A percentile compares a stretch with the other conserved stretches of the same genome.
Evolutionary conservation across 2,329 filamentous ascomycete genomes (phyloP).

Genomic region (Aspergillus intermedius): DNA sequence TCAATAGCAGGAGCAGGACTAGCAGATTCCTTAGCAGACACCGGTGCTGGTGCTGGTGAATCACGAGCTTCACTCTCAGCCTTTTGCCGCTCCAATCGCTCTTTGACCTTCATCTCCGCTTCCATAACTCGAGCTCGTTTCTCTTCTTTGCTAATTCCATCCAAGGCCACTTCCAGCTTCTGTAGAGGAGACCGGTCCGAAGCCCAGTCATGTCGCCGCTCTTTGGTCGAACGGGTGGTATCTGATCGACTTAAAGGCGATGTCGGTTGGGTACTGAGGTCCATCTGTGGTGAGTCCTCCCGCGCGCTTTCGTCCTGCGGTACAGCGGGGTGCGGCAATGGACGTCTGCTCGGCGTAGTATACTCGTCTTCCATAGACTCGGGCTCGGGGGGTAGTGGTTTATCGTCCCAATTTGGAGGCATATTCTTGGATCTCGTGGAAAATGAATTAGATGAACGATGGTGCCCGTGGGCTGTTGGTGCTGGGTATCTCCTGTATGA

Average conservation of each 20-base stretch:
- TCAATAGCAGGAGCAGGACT: conserved; percentile 7
- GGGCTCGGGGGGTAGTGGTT: conserved; percentile 6
- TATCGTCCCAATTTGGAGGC: conserved; percentile 9
- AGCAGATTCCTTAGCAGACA: conserved; percentile 7
- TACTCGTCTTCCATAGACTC: conserved; percentile 3
- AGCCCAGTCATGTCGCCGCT: conserved; percentile 51
- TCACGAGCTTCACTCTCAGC: conserved; percentile 7
- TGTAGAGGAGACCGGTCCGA: conserved; percentile 85
- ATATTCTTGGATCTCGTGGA: conserved; percentile 17
- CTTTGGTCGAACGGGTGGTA: conserved; percentile 22
- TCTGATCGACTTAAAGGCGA: conserved; percentile 26
- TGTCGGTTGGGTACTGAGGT: conserved; percentile 12
- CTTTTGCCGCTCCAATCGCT: conserved; percentile 38
- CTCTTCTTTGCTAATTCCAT: conserved; percentile 92
- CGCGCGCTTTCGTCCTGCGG: background rate
- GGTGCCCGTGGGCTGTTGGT: conserved; percentile 2
- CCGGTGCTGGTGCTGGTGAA: conserved; percentile 3
- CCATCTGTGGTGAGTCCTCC: conserved; percentile 8
- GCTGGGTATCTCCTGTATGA: conserved; percentile 48
- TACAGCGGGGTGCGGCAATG: background rate
- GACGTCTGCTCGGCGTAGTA: background rate
- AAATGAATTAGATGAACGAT: conserved; percentile 17
- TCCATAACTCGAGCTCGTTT: conserved; percentile 79
- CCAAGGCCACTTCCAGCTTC: conserved; percentile 82
- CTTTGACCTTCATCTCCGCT: conserved; percentile 66